Evolutionary conservation across 768 basidiomycete species (phyloP).

Genomic region (Naematelia aurantialba): DNA sequence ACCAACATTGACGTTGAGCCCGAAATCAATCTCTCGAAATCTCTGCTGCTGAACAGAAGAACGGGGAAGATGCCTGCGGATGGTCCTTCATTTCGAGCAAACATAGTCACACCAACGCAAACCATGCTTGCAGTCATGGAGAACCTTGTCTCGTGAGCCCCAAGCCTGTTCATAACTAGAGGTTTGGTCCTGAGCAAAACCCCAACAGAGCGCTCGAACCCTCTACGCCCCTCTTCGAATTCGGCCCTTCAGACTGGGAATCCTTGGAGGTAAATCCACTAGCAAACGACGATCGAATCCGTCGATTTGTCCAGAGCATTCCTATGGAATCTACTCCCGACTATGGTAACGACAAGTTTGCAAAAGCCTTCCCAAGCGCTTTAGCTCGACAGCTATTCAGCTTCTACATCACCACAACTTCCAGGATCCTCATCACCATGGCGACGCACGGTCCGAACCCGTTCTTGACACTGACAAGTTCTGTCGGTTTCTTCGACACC

Average conservation of each 20-base stretch:
- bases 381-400: neutral
- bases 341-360: neutral
- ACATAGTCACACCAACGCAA: neutral
- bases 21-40: neutral
- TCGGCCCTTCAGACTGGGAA: neutral
- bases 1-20: neutral
- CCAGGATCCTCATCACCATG: neutral
- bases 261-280: neutral
- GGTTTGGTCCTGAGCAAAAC: too few relatives aligned
- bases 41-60: neutral
- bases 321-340: neutral
- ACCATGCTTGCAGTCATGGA: neutral
- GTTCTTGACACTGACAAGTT: neutral
- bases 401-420: neutral
- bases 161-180: neutral
- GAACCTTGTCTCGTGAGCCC: neutral
- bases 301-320: neutral
- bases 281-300: neutral
- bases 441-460: neutral
- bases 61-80: neutral
- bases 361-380: neutral
- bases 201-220: neutral
- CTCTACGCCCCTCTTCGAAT: neutral
- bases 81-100: neutral
- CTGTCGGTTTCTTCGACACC: neutral